Base-by-base conservation (phyloP, 345 rosid species). In the Aquilaria malaccensis region DNA sequence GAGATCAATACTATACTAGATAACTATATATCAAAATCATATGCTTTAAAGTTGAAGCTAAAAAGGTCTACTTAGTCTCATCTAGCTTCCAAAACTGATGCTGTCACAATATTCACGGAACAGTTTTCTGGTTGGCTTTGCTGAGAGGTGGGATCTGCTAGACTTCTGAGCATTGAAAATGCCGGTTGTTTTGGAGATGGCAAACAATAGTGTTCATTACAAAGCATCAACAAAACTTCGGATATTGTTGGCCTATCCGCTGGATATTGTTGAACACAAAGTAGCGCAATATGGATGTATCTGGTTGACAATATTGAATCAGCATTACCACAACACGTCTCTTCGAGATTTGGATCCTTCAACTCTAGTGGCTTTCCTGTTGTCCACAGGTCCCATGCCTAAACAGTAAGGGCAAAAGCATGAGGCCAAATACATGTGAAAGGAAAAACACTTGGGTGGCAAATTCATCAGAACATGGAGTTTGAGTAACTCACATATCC, bases 381-480 rank as follows among this genome's bases (percentile, higher is more conserved):
- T 43, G 51, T 62, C 66, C 66, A 62, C 33, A 52, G 58, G 13
- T 62, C 66, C 66, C 66, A 62, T 62, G 58, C 58, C 66, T 62
- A 46, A 62, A 50, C 37, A 3, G 6, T 22, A 1, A 22, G 22
- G 22, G 22, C 22, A 22, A 22, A 22, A 22, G 22, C 22, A 22
- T 22, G 22, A 22, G 22, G 22, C 22, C 22, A 22, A 22, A 22
- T 22, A 37, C 43, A 37, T 5, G 43, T 37, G 1, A 37, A 3
- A 37, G 43, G 43, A 9, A 37, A 37, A 37, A 37, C 43, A 5
- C 5, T 37, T 37, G 7, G 7, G 7, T 37, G 43, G 43, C 22
- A 22, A 37, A 37, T 37, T 4, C 43, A 37, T 1, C 43, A 37
- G 7, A 37, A 37, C 43, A 37, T 37, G 43, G 43, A 9, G 43